Percentiles rank a stretch among this genome's conserved stretches.
Conservation (phyloP, 140 eudicot species). For the Stevia rebaudiana region DNA sequence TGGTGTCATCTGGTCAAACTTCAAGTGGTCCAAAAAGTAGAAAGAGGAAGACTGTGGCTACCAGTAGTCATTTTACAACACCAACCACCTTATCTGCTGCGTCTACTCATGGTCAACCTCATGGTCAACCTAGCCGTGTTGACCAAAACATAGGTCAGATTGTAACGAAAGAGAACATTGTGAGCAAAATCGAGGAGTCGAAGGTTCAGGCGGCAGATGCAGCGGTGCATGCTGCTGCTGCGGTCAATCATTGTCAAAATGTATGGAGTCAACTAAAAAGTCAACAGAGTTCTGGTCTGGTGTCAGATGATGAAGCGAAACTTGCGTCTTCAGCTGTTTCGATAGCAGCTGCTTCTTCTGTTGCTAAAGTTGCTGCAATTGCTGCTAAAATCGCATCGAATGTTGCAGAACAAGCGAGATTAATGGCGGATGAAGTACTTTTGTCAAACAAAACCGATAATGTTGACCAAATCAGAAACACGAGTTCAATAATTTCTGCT, state of each 20-base stretch:
- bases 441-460: slow-evolving; percentile 9
- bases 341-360: slow-evolving; percentile 86
- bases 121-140: slow-evolving; percentile 29
- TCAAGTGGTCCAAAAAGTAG: slow-evolving; percentile 50
- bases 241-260: slow-evolving; percentile 54
- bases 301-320: slow-evolving; percentile 56
- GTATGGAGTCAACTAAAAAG: slow-evolving; percentile 69
- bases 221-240: slow-evolving; percentile 62
- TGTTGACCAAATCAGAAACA: slow-evolving; percentile 11
- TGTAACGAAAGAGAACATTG: slow-evolving; percentile 32
- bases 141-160: slow-evolving; percentile 30
- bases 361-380: slow-evolving; percentile 96
- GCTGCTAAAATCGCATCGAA: slow-evolving; percentile 80
- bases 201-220: slow-evolving; percentile 78
- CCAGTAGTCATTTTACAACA: slow-evolving; percentile 30
- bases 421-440: slow-evolving; percentile 75
- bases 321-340: slow-evolving; percentile 78
- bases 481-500: slow-evolving; percentile 11
- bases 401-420: slow-evolving; percentile 75
- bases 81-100: slow-evolving; percentile 27
- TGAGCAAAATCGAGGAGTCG: slow-evolving; percentile 64
- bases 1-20: slow-evolving; percentile 35
- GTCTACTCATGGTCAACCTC: slow-evolving; percentile 24
- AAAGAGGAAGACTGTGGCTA: slow-evolving; percentile 68
- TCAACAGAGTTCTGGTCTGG: slow-evolving; percentile 51